Evolutionary conservation across 345 rosid genomes (phyloP).

Genomic region (Clarkia xantiana): DNA sequence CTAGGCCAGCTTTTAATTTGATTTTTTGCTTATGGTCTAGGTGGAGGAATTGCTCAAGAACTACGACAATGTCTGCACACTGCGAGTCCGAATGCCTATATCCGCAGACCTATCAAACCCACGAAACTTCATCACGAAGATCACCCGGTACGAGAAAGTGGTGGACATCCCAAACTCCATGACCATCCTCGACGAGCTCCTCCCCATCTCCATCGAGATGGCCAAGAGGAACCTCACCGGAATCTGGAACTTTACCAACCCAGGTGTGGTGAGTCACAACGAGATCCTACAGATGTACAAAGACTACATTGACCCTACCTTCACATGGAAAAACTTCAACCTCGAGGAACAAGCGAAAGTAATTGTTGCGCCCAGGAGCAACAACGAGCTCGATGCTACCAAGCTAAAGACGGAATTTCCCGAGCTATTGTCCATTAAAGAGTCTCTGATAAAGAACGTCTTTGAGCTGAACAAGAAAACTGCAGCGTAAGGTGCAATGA

Average conservation of each 20-base stretch:
- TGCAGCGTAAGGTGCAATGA: conserved; percentile 15
- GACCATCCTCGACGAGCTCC: conserved; percentile 83
- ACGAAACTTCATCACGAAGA: conserved; percentile 80
- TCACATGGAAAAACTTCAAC: conserved; percentile 79
- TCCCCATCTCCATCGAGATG: conserved; percentile 84
- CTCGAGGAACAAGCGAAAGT: conserved; percentile 88
- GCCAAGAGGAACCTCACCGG: conserved; percentile 93
- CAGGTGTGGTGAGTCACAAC: conserved; percentile 84
- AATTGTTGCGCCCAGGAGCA: conserved; percentile 80
- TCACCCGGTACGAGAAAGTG: conserved; percentile 65
- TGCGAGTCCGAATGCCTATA: conserved; percentile 90
- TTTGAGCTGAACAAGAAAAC: conserved; percentile 68
- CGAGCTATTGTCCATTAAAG: conserved; percentile 67
- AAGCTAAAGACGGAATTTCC: conserved; percentile 79
- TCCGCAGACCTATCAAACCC: conserved; percentile 71
- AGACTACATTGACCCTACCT: conserved; percentile 46
- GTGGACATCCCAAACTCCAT: conserved; percentile 87
- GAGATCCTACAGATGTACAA: conserved; percentile 80
- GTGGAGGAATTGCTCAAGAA: conserved; percentile 78
- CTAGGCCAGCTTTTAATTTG: conserved; percentile 6
- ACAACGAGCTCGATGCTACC: conserved; percentile 71
- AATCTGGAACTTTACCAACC: conserved; percentile 78
- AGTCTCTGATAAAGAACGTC: conserved; percentile 60
- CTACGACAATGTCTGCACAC: conserved; percentile 71
- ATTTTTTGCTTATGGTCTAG: conserved; percentile 11